Evolutionary conservation across 495 filamentous ascomycete genomes (phyloP), one percentile per base, ranked within the genome.

Genomic region (Aspergillus bridgeri): DNA sequence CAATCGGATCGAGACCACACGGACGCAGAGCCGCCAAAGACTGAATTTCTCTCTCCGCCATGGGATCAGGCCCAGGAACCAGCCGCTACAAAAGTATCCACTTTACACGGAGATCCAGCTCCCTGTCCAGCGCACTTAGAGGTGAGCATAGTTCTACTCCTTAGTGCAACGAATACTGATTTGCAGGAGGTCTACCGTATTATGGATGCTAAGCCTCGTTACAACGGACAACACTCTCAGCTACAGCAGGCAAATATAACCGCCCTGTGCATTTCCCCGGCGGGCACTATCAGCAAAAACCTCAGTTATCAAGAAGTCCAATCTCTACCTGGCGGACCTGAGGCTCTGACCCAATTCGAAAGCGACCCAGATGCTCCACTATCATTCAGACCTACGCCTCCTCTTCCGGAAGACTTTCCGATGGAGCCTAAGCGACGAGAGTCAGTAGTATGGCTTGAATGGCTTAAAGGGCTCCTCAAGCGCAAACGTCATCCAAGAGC

Each of bases 341-440:
- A 51, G 49, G 24, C 49, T 51, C n/a, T 51, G 49, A 51, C 49
- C n/a, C 24, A n/a, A 51, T 51, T 51, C n/a, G 25, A 50, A 50
- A 50, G 11, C 48, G 19, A 27, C 4, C 25, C 46, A 48, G 24
- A 48, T 48, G 46, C 48, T 24, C 48, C 20, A 18, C 48, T 50
- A 50, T 50, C 48, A 50, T 50, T 50, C 21, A 50, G 27, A 2
- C 20, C n/a, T 50, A 50, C 48, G 48, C 48, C 48, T 21, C 48
- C 48, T 50, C 19, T 50, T 25, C 48, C 48, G 48, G 24, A 23
- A 21, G 48, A 50, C 24, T 4, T 50, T 25, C 48, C 48, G 48
- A 50, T 50, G 48, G 48, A 50, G 48, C 48, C 48, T 50, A 21
- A 50, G 48, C 13, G 46, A 8, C 46, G 20, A 50, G 21, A 27